Percentiles rank a stretch among this genome's conserved stretches.
Evolutionary conservation across 2,329 filamentous ascomycete genomes (phyloP).

Genomic region (Fusarium neocosmosporiellum): DNA sequence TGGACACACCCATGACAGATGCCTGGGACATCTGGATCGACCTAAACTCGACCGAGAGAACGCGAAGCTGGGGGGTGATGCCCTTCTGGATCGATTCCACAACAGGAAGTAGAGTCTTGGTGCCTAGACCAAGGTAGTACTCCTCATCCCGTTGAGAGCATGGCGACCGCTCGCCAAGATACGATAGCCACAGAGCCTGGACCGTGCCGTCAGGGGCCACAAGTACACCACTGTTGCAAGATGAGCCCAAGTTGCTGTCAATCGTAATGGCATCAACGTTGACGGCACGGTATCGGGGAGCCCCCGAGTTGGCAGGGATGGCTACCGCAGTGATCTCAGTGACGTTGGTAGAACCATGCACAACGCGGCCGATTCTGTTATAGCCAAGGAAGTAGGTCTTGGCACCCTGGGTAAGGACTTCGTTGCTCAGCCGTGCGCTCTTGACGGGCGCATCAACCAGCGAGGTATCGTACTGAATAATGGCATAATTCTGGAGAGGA

Average conservation of each 20-base stretch:
- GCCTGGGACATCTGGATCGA: conserved; percentile 97
- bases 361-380: conserved; percentile 93
- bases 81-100: conserved; percentile 86
- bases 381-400: conserved; percentile 98
- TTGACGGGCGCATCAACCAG: conserved; percentile 95
- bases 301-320: conserved; percentile 92
- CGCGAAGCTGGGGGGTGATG: conserved; percentile 82
- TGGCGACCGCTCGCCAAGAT: conserved; percentile 87
- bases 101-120: conserved; percentile 89
- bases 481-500: conserved; percentile 94
- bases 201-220: conserved; percentile 91
- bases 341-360: conserved; percentile 92
- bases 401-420: conserved; percentile 90
- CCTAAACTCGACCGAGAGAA: conserved; percentile 93
- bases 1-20: conserved; percentile 94
- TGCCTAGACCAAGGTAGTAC: conserved; percentile 93
- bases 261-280: conserved; percentile 98
- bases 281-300: conserved; percentile 92
- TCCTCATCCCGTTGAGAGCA: conserved; percentile 90
- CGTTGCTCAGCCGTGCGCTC: conserved; percentile 83
- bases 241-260: conserved; percentile 89
- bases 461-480: conserved; percentile 92
- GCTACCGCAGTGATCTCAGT: conserved; percentile 98
- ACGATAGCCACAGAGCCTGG: conserved; percentile 95
- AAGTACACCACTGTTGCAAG: conserved; percentile 94